A percentile compares a stretch with the other conserved stretches of the same genome.
Conservation (phyloP, 331 rosid genomes). For the Rosa hybrid region DNA sequence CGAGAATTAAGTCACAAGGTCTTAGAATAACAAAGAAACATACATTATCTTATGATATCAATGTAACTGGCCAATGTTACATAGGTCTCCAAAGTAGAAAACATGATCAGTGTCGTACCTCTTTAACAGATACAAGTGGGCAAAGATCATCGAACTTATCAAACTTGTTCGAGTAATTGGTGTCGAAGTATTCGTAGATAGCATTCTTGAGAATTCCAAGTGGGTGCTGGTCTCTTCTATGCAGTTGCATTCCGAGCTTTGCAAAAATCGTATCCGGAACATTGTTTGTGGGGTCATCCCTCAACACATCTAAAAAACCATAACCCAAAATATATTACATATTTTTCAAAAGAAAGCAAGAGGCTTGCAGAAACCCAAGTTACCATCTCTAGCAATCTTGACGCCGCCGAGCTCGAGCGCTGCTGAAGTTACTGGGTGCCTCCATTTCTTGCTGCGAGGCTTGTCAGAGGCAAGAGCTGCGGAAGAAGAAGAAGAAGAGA, state of each 20-base stretch:
- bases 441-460: conserved; percentile 62
- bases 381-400: conserved; percentile 73
- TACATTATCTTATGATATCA: too few species aligned
- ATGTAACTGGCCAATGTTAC: too few species aligned
- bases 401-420: conserved; percentile 68
- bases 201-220: conserved; percentile 88
- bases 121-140: conserved; percentile 78
- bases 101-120: conserved; percentile 43
- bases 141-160: conserved; percentile 78
- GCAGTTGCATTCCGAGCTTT: conserved; percentile 94
- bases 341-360: too few species aligned
- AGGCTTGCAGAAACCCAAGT: neutral
- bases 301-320: neutral
- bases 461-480: conserved; percentile 33
- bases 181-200: conserved; percentile 70
- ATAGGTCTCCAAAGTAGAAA: neutral
- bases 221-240: conserved; percentile 82
- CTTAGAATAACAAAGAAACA: neutral
- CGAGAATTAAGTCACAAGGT: neutral
- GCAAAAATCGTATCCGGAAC: conserved; percentile 60
- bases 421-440: conserved; percentile 56
- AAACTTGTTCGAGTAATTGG: conserved; percentile 68
- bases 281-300: neutral
- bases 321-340: neutral
- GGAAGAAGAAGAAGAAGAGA: conserved; percentile 53